These are phyloP conservation scores for Magnaporthiopsis incrustans DNA, from an alignment of 2,329 filamentous ascomycete genomes.

Conservation along the genomic window DNA sequence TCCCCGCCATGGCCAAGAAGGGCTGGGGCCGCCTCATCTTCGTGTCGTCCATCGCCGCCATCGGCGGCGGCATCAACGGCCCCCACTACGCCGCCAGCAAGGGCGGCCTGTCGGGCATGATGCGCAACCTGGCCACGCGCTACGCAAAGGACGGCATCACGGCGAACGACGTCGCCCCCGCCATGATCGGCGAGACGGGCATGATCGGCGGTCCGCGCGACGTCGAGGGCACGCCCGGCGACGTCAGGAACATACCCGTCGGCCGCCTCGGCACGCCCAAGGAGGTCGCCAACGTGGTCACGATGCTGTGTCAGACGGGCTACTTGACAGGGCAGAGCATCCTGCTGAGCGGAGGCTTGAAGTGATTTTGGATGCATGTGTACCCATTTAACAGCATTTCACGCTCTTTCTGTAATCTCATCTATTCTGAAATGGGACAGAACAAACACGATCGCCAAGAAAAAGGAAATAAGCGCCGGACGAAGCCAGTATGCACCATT, in stretches of 20 bases:
- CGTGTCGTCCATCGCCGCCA: slow-evolving; percentile 54
- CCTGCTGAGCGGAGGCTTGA: slow-evolving; percentile 42
- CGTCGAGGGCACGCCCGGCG: slow-evolving; percentile 44
- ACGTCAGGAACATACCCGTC: slow-evolving; percentile 52
- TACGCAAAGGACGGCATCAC: slow-evolving; percentile 54
- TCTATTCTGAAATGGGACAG: no score
- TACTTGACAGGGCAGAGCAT: slow-evolving; percentile 52
- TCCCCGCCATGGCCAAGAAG: slow-evolving; percentile 51
- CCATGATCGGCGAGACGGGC: slow-evolving; percentile 58
- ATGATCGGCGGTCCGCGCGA: slow-evolving; percentile 51
- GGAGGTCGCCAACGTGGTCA: slow-evolving; percentile 53
- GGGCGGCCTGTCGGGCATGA: slow-evolving; percentile 55
- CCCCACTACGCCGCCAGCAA: slow-evolving; percentile 54
- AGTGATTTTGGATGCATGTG: slow-evolving; percentile 21
- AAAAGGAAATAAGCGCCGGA: no score
- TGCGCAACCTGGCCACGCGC: slow-evolving; percentile 53
- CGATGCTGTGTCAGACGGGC: slow-evolving; percentile 52
- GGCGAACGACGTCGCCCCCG: slow-evolving; percentile 60
- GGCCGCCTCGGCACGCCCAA: slow-evolving; percentile 48
- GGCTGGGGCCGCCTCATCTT: slow-evolving; percentile 44
- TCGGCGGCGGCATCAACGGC: slow-evolving; percentile 57
- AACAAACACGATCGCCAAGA: no score
- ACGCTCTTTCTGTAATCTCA: no score
- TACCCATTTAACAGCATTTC: no score
- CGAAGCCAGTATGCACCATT: no score